These are phyloP conservation scores for Neurospora sp. DNA, from an alignment of 495 filamentous ascomycete species.

Conservation along the genomic window DNA sequence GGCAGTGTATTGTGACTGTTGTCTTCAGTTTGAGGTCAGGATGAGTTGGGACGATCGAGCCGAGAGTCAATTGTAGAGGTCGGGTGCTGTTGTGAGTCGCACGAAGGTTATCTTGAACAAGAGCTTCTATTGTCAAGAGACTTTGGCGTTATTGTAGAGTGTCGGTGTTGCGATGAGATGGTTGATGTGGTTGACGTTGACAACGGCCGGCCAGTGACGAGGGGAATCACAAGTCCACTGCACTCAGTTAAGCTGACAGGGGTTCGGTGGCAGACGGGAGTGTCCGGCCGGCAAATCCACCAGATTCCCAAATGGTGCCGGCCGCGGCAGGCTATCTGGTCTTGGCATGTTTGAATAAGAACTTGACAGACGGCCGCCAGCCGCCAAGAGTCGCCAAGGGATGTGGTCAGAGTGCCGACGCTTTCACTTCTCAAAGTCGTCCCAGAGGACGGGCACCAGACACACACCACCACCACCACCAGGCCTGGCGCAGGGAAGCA, in stretches of 20 bases:
- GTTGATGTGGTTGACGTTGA: neutral
- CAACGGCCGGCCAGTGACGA: neutral
- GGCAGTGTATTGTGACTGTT: neutral
- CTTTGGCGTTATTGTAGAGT: neutral
- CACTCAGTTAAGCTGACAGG: neutral
- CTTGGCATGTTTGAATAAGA: neutral
- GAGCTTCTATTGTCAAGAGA: neutral
- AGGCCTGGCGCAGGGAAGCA: neutral
- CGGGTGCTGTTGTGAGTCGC: neutral
- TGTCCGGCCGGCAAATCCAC: neutral
- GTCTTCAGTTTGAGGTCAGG: neutral
- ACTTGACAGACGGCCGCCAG: neutral
- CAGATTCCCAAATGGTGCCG: neutral
- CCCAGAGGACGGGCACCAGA: neutral
- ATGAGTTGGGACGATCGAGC: neutral
- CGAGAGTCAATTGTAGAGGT: neutral
- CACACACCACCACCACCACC: neutral
- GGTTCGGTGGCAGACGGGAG: neutral
- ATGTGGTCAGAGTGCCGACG: neutral
- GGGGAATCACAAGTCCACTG: neutral
- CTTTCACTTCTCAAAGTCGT: neutral
- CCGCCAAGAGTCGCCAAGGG: neutral
- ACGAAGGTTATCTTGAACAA: neutral
- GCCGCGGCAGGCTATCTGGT: neutral
- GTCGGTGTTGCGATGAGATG: neutral